Evolutionary conservation across 2,329 filamentous ascomycete species (phyloP), one percentile per base, ranked within the genome.

Genomic region (Boeremia exigua): DNA sequence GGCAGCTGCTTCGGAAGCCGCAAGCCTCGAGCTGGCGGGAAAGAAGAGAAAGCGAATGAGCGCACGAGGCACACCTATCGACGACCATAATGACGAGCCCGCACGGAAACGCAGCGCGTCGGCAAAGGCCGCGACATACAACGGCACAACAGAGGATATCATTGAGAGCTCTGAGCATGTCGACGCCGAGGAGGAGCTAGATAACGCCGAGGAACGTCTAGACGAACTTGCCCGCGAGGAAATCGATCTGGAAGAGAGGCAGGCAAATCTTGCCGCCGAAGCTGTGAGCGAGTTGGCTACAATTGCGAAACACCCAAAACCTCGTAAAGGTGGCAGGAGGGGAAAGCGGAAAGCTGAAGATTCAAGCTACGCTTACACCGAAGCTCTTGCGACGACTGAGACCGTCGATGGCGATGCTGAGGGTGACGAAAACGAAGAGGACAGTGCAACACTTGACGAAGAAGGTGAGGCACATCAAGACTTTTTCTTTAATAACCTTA

Each of bases 311-410:
- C 66, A 71, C 57, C 60, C 68, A 46, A 74, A 74, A 60, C 68
- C 69, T n/a, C 68, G 70, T 15, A 73, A 73, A 62, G 73, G 72
- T n/a, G 71, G 72, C 12, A 65, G 73, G 45, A 69, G 42, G 83
- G 86, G 52, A 78, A 79, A 62, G 85, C 87, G 63, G 78, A 80
- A 51, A 83, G 86, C 59, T 79, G 72, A 73, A 12, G 71, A 75
- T 32, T 34, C 62, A 19, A 61, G 46, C 32, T 66, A 67, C 52
- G 62, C 58, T 32, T 61, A 58, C 27, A 59, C 48, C 29, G 65
- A 81, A 17, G 80, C 83, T 46, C 44, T 86, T 76, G 60, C 59
- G 49, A 87, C 87, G 57, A 84, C 86, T 56, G 88, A 90, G 84
- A 86, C 88, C 69, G 72, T 86, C 85, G 83, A 74, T 40, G 80